Evolutionary conservation across 2,329 filamentous ascomycete species (phyloP), one percentile per base, ranked within the genome.

Genomic region (Leptographium procerum): DNA sequence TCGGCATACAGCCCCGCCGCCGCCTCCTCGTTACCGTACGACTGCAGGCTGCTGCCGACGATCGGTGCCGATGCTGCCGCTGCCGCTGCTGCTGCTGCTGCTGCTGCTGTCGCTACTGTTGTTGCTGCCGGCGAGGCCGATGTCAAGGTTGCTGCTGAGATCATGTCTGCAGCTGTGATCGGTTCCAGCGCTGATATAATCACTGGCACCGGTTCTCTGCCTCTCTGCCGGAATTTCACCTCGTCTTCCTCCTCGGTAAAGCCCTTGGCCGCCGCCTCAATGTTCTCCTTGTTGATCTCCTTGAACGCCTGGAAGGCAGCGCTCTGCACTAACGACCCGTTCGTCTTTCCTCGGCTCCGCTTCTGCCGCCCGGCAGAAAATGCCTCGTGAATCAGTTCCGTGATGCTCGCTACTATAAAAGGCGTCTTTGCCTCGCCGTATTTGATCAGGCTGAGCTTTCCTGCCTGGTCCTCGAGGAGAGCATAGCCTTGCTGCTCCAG

Each of bases 1-100:
- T 61, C 59, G 2, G 59, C 54, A 26, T 40, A 61, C 14, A 61
- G 36, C 1, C 48, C 26, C 2, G 50, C 53, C 6, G 57, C 26
- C 9, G 43, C 51, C 24, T 55, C 45, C 7, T 56, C 47, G 26
- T 56, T n/a, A 19, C 40, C 40, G 10, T n/a, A 22, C 4, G 40
- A 5, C 31, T 10, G 31, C 31, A 10, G 6, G 31, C 31, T 33
- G 31, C 31, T n/a, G n/a, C n/a, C n/a, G n/a, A n/a, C n/a, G n/a
- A n/a, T n/a, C n/a, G n/a, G n/a, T n/a, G n/a, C n/a, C n/a, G n/a
- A n/a, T n/a, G n/a, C n/a, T n/a, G n/a, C n/a, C n/a, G n/a, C n/a
- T n/a, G n/a, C n/a, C n/a, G n/a, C n/a, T n/a, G n/a, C n/a, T n/a
- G n/a, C n/a, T n/a, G n/a, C n/a, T n/a, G n/a, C n/a, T n/a, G n/a